Conservation (phyloP, 345 rosid genomes). For the Rhizophora apiculata region DNA sequence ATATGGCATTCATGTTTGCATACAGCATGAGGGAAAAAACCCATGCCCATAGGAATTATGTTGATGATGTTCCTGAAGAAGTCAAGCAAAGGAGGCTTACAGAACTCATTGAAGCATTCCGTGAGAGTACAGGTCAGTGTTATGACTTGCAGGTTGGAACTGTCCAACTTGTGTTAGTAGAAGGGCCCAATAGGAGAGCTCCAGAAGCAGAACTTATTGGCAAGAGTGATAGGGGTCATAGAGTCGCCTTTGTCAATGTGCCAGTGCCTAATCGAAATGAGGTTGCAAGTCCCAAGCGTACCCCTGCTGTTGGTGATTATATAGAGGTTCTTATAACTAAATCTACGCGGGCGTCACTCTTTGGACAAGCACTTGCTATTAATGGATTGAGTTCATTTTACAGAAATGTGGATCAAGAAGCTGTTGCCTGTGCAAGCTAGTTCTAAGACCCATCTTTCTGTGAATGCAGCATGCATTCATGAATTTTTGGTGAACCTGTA, state of each 20-base stretch:
- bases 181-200: conserved; percentile 91
- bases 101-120: conserved; percentile 73
- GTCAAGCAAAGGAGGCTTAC: conserved; percentile 83
- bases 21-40: conserved; percentile 96
- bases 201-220: conserved; percentile 85
- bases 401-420: conserved; percentile 32
- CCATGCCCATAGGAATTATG: conserved; percentile 75
- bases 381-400: conserved; percentile 65
- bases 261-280: conserved; percentile 42
- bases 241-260: conserved; percentile 52
- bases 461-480: background rate
- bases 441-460: conserved; percentile 12
- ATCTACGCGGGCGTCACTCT: conserved; percentile 71
- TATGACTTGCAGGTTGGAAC: conserved; percentile 72
- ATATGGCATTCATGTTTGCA: conserved; percentile 99
- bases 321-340: conserved; percentile 66
- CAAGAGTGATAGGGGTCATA: conserved; percentile 80
- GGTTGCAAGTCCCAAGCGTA: conserved; percentile 29
- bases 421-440: conserved; percentile 50
- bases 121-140: conserved; percentile 73
- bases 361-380: conserved; percentile 70
- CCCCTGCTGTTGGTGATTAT: conserved; percentile 65
- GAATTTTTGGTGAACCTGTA: background rate
- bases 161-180: conserved; percentile 67
- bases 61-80: conserved; percentile 74